Evolutionary conservation across 2,329 filamentous ascomycete genomes (phyloP), one percentile per base, ranked within the genome.

Genomic region (Drechmeria coniospora): DNA sequence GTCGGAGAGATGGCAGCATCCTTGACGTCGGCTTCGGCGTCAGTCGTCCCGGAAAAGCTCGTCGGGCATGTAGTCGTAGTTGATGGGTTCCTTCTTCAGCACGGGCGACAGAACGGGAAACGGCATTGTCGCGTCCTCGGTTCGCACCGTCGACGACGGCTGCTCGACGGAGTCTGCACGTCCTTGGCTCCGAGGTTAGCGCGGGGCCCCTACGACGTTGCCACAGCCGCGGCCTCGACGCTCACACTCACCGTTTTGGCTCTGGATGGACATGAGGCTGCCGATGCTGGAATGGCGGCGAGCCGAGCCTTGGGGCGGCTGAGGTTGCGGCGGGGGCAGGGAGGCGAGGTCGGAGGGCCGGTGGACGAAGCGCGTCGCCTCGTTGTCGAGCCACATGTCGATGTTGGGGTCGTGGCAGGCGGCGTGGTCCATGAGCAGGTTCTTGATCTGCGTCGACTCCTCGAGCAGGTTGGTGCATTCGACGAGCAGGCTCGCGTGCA

Each of bases 351-450:
- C 20, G 16, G 28, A 15, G 28, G n/a, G n/a, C n/a, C 32, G 21
- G 42, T 57, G 45, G 5, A 66, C 61, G 31, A 63, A 64, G n/a
- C 47, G 53, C 26, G 50, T 54, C 3, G 65, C 65, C 42, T 68
- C 61, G 30, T 54, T 61, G 27, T 64, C 54, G 22, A 70, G 51
- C 65, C 65, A 71, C 13, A 51, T 47, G 32, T 66, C 50, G 37
- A 70, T 69, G 31, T 65, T 64, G 10, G 51, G 39, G 30, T 69
- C 63, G 32, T 63, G 57, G 46, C 66, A 71, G 27, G 42, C 46
- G 9, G 61, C 61, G 34, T 71, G 66, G 6, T 44, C 40, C 61
- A 70, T 68, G 21, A 71, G 50, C 25, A 58, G 43, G 16, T 59
- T 59, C 41, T 68, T 64, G 34, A 69, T 56, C 26, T 47, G 43